phyloP scores from a whole-genome alignment of 1,284 basidiomycete genomes.

The Leccinum solheimii region DNA sequence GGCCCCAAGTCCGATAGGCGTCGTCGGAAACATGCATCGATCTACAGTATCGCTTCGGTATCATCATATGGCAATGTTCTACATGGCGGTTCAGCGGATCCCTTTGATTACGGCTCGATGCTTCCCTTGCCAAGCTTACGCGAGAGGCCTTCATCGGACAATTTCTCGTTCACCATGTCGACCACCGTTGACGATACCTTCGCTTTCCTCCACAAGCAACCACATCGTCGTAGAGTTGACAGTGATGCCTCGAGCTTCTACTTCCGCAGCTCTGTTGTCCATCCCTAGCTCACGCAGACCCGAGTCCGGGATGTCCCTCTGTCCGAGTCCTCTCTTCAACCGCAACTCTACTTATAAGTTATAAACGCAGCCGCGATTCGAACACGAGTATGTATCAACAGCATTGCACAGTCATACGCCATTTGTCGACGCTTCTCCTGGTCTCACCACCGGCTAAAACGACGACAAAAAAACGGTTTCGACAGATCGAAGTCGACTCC shows the following conservation, averaged over 20 bases:
- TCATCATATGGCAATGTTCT: constrained; percentile 77
- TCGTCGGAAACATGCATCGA: constrained; percentile 57
- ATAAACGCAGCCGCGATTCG: constrained; percentile 53
- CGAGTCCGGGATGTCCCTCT: constrained; percentile 50
- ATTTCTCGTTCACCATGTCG: constrained; percentile 55
- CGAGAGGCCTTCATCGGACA: constrained; percentile 57
- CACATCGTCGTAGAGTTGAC: constrained; percentile 58
- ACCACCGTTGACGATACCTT: constrained; percentile 72
- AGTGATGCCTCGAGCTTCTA: constrained; percentile 78
- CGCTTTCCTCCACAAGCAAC: constrained; percentile 52
- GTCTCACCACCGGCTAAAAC: too few relatives aligned
- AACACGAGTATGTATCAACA: constrained; percentile 44
- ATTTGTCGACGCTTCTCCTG: too few relatives aligned
- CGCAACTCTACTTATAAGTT: constrained; percentile 44
- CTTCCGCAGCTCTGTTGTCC: constrained; percentile 45
- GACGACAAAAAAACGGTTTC: too few relatives aligned
- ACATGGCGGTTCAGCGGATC: constrained; percentile 62
- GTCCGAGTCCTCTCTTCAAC: constrained; percentile 68
- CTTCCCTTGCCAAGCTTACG: constrained; percentile 42
- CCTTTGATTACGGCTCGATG: constrained; percentile 65
- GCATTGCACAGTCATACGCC: too few relatives aligned
- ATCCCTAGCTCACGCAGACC: constrained; percentile 47
- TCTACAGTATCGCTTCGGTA: constrained; percentile 77
- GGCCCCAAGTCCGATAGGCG: constrained; percentile 36
- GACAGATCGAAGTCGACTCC: too few relatives aligned